These are phyloP conservation scores for Elaeis oleifera DNA, from an alignment of 202 grass and related monocot species.

Conservation along the genomic window DNA sequence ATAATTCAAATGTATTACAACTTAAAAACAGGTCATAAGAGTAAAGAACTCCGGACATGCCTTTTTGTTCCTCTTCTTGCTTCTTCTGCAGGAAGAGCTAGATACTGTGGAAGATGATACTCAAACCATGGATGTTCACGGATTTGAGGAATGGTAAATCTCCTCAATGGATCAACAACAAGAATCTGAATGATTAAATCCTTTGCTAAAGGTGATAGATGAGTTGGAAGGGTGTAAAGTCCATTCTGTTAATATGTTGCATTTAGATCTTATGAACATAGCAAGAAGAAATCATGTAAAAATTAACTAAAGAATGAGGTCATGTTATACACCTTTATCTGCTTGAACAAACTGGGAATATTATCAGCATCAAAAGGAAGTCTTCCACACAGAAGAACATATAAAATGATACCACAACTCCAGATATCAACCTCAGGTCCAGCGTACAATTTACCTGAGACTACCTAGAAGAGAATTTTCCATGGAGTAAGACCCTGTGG, in stretches of 20 bases:
- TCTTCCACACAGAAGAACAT: slow-evolving; percentile 95
- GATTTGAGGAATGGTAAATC: slow-evolving; percentile 85
- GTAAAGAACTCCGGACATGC: slow-evolving; percentile 13
- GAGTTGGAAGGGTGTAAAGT: slow-evolving; percentile 89
- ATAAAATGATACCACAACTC: slow-evolving; percentile 96
- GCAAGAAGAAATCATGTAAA: slow-evolving; percentile 20
- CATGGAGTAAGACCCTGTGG: too few relatives aligned
- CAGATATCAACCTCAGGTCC: slow-evolving; percentile 97
- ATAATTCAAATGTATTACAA: too few relatives aligned
- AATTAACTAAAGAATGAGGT: slow-evolving; percentile 20
- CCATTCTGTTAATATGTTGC: slow-evolving; percentile 37
- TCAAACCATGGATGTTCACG: slow-evolving; percentile 90
- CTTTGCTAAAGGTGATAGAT: slow-evolving; percentile 73
- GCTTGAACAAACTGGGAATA: slow-evolving; percentile 87
- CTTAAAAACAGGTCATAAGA: not conserved
- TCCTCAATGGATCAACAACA: slow-evolving; percentile 91
- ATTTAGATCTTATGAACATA: not conserved
- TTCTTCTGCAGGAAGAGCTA: slow-evolving; percentile 84
- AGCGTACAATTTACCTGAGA: slow-evolving; percentile 90
- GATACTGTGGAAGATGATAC: slow-evolving; percentile 54
- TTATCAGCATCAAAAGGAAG: slow-evolving; percentile 99
- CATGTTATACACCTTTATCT: slow-evolving; percentile 65
- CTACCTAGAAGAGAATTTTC: slow-evolving; percentile 34
- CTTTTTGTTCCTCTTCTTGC: slow-evolving; percentile 69
- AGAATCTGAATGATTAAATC: slow-evolving; percentile 97